These are phyloP conservation scores for Tilletia indica DNA, from an alignment of 1,284 basidiomycete genomes.

Conservation along the genomic window DNA sequence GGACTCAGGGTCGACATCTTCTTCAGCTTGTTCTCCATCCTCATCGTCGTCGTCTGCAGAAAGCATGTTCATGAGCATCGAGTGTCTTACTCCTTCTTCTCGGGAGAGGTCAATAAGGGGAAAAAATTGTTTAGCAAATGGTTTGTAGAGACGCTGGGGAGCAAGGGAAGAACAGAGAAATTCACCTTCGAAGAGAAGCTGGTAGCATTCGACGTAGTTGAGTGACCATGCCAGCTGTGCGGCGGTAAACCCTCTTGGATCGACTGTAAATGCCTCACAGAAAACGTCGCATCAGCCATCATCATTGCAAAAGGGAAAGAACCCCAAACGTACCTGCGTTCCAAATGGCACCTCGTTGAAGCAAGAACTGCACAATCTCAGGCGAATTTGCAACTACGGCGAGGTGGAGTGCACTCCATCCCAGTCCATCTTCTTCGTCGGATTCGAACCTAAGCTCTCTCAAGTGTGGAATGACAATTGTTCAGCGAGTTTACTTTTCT, in stretches of 20 bases:
- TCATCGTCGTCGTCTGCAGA: slow-evolving; percentile 35
- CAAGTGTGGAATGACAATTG: too few relatives aligned
- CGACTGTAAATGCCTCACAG: slow-evolving; percentile 27
- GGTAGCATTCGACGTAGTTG: slow-evolving; percentile 42
- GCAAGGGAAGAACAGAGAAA: neutral
- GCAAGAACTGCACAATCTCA: slow-evolving; percentile 66
- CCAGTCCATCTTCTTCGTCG: slow-evolving; percentile 63
- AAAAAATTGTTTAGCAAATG: slow-evolving; percentile 67
- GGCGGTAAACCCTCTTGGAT: slow-evolving; percentile 44
- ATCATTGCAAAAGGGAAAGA: neutral
- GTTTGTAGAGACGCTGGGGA: slow-evolving; percentile 67
- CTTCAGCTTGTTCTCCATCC: slow-evolving; percentile 18
- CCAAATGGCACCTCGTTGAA: slow-evolving; percentile 86
- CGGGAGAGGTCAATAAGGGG: slow-evolving; percentile 61
- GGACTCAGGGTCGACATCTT: slow-evolving; percentile 64
- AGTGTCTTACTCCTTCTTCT: slow-evolving; percentile 56
- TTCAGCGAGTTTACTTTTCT: too few relatives aligned
- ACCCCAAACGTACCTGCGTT: slow-evolving; percentile 67
- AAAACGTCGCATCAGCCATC: slow-evolving; percentile 22
- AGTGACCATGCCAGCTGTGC: slow-evolving; percentile 49
- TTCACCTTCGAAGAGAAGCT: slow-evolving; percentile 38
- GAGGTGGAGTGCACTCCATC: slow-evolving; percentile 81
- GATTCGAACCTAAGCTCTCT: slow-evolving; percentile 59
- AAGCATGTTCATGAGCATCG: slow-evolving; percentile 38
- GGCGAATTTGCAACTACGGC: slow-evolving; percentile 74